Conservation (phyloP, 139 green algal species). For the Cymbomonas tetramitiformis region DNA sequence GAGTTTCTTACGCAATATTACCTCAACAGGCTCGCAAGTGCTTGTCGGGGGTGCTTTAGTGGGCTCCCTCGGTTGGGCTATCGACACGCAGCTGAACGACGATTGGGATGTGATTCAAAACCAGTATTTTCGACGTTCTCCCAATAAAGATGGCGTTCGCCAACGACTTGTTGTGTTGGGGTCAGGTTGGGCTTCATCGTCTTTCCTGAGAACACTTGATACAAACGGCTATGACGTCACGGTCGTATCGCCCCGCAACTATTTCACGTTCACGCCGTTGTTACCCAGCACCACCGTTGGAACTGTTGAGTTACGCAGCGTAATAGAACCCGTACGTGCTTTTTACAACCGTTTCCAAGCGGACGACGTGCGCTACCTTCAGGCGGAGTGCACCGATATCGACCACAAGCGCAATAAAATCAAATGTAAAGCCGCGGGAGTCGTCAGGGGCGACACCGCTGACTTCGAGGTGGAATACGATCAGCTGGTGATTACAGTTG, state of each 20-base stretch:
- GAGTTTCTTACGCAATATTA: no score
- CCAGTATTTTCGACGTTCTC: no score
- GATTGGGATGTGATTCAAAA: no score
- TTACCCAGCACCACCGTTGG: constrained; percentile 71
- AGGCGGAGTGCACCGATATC: neutral
- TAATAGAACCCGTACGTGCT: constrained; percentile 74
- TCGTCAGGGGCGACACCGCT: neutral
- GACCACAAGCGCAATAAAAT: neutral
- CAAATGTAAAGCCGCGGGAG: neutral
- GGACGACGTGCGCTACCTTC: neutral
- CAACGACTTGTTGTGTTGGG: constrained; percentile 78
- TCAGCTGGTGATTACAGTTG: constrained; percentile 50
- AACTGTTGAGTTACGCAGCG: constrained; percentile 75
- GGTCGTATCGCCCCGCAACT: constrained; percentile 73
- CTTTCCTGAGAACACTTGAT: constrained; percentile 54
- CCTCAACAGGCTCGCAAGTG: no score
- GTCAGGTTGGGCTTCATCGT: constrained; percentile 67
- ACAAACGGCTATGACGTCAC: constrained; percentile 50
- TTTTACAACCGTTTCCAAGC: neutral
- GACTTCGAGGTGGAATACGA: constrained; percentile 50
- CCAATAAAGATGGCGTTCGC: no score
- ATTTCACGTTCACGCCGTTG: constrained; percentile 93
- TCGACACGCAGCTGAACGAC: no score
- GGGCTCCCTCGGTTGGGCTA: no score
- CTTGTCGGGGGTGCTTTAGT: no score